These are phyloP conservation scores for Lachnellula hyalina DNA, from an alignment of 2,329 filamentous ascomycete species.

Conservation along the genomic window DNA sequence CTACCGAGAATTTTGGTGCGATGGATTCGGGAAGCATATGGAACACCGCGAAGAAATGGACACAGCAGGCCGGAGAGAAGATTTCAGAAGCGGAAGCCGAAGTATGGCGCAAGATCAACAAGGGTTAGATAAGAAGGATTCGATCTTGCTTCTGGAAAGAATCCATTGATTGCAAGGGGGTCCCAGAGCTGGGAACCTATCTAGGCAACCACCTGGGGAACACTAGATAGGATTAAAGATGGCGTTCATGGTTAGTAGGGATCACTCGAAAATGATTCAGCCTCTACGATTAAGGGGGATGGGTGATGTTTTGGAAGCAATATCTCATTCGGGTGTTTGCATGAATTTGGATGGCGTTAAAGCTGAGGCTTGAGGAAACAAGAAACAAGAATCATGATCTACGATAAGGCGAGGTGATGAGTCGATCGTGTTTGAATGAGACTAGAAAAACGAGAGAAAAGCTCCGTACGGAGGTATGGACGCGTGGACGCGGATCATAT, in stretches of 20 bases:
- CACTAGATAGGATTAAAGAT: background rate
- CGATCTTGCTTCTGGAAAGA: constrained; percentile 9
- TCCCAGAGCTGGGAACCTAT: background rate
- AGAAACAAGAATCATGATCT: constrained; percentile 18
- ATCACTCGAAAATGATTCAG: constrained; percentile 18
- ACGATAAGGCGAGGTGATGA: constrained; percentile 11
- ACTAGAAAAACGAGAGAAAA: background rate
- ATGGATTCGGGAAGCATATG: constrained; percentile 41
- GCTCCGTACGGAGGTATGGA: constrained; percentile 3
- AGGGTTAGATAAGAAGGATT: constrained; percentile 26
- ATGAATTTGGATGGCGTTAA: constrained; percentile 18
- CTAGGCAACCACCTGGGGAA: background rate
- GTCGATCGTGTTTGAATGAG: constrained; percentile 9
- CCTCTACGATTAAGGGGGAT: constrained; percentile 5
- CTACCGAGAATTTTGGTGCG: constrained; percentile 4
- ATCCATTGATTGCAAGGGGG: constrained; percentile 10
- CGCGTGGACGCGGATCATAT: constrained; percentile 17
- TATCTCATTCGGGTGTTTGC: constrained; percentile 11
- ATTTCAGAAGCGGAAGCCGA: constrained; percentile 54
- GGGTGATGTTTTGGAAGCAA: constrained; percentile 2
- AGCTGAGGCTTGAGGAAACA: constrained; percentile 12
- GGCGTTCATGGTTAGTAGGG: background rate
- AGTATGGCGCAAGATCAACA: constrained; percentile 60
- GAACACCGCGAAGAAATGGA: constrained; percentile 53
- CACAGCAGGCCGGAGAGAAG: constrained; percentile 50